Conservation (phyloP, 768 basidiomycete species). For the Kwoniella sp. region DNA sequence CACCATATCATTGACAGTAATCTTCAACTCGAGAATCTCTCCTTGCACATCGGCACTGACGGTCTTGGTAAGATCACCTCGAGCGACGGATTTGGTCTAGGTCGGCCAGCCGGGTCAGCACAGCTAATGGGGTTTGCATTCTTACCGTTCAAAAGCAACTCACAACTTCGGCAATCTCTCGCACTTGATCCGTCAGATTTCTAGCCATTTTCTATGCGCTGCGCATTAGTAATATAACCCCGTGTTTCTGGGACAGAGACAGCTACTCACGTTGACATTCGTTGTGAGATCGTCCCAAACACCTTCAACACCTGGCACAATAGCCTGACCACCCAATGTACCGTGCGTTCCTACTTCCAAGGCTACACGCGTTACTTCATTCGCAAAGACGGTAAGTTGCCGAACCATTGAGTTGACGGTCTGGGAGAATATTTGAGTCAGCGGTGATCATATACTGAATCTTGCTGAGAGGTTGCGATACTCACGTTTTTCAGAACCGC, state of each 20-base stretch:
- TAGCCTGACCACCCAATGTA: constrained; percentile 55
- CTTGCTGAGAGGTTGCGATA: background rate
- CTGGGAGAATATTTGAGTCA: constrained; percentile 16
- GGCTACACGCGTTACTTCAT: constrained; percentile 57
- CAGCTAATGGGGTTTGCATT: background rate
- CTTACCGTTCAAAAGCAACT: background rate
- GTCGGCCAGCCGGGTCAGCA: background rate
- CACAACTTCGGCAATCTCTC: constrained; percentile 58
- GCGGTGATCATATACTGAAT: background rate
- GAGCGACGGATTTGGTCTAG: constrained; percentile 56
- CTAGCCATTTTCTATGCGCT: constrained; percentile 54
- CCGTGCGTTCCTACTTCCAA: constrained; percentile 56
- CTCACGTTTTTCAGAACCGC: constrained; percentile 58
- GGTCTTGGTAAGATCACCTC: constrained; percentile 55
- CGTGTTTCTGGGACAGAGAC: background rate
- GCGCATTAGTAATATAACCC: constrained; percentile 2
- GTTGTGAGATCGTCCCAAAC: constrained; percentile 55
- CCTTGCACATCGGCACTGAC: constrained; percentile 56
- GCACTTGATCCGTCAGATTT: constrained; percentile 56
- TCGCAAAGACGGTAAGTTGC: constrained; percentile 52
- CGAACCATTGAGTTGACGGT: constrained; percentile 56
- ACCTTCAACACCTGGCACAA: constrained; percentile 56
- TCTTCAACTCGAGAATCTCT: constrained; percentile 56
- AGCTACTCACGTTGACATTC: constrained; percentile 54
- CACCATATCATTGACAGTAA: constrained; percentile 57